Conservation (phyloP, 768 basidiomycete species). For the Rubroboletus pulcherrimus region DNA sequence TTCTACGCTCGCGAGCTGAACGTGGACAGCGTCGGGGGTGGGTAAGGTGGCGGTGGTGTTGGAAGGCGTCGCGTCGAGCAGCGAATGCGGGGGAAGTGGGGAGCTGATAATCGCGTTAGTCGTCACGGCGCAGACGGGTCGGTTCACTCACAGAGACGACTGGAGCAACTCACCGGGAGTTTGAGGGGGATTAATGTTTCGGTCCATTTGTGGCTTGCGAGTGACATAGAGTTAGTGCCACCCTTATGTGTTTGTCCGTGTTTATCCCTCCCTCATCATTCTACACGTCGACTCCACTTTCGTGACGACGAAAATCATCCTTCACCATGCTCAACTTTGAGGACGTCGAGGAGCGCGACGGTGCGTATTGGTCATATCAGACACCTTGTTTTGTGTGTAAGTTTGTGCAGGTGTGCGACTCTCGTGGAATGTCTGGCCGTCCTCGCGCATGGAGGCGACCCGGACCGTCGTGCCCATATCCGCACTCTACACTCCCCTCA, state of each 20-base stretch:
- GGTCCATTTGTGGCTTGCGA: neutral
- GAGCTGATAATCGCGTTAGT: neutral
- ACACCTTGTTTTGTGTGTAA: neutral
- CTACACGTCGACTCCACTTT: slow-evolving; percentile 30
- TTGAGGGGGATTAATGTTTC: neutral
- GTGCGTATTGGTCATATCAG: slow-evolving; percentile 38
- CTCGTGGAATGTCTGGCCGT: slow-evolving; percentile 99
- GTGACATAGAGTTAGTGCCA: neutral
- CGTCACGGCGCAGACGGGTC: too few species aligned
- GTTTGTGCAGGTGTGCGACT: slow-evolving; percentile 74
- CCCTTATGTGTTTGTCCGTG: slow-evolving; percentile 15
- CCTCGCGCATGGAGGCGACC: slow-evolving; percentile 96
- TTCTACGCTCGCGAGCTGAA: slow-evolving; percentile 14
- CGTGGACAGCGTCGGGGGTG: slow-evolving; percentile 18
- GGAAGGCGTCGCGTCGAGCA: slow-evolving; percentile 16
- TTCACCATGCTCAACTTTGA: slow-evolving; percentile 78
- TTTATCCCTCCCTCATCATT: slow-evolving; percentile 13
- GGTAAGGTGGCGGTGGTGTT: slow-evolving; percentile 30
- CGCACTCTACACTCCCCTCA: slow-evolving; percentile 95
- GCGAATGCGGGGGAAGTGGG: neutral
- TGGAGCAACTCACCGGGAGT: neutral
- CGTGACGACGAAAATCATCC: slow-evolving; percentile 23
- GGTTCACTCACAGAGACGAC: neutral
- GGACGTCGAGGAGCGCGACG: slow-evolving; percentile 96
- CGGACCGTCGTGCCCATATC: slow-evolving; percentile 97